Evolutionary conservation across 116 monocot genomes (phyloP).

Genomic region (Dioscorea cayenensis): DNA sequence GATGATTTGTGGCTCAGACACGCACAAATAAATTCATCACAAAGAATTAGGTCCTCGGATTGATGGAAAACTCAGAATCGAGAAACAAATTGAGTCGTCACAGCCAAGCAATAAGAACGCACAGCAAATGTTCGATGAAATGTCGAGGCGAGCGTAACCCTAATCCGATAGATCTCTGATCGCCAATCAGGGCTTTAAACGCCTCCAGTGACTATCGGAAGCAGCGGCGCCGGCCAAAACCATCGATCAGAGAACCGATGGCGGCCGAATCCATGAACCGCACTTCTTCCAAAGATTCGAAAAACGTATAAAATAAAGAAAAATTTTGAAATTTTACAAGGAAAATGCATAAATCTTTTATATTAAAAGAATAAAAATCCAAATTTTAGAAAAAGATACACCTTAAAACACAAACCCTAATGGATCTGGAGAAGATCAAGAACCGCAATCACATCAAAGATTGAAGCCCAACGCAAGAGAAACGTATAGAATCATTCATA

Average conservation of each 20-base stretch:
- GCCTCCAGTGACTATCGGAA: slow-evolving; percentile 8
- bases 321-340: too few relatives aligned
- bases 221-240: not conserved
- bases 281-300: too few relatives aligned
- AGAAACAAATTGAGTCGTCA: slow-evolving; percentile 14
- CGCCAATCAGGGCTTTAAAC: slow-evolving; percentile 17
- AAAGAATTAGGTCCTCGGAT: not conserved
- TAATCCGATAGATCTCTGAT: slow-evolving; percentile 1
- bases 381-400: too few relatives aligned
- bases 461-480: too few relatives aligned
- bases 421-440: too few relatives aligned
- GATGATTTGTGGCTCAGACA: slow-evolving; percentile 19
- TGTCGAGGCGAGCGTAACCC: slow-evolving; percentile 43
- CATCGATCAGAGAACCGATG: not conserved
- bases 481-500: too few relatives aligned
- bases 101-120: not conserved
- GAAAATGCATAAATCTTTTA: too few relatives aligned
- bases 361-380: too few relatives aligned
- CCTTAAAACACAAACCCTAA: too few relatives aligned
- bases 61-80: slow-evolving; percentile 13
- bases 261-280: too few relatives aligned
- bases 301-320: too few relatives aligned
- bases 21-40: slow-evolving; percentile 23
- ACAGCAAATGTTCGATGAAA: not conserved
- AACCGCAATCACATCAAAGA: too few relatives aligned